A percentile compares a stretch with the other conserved stretches of the same genome.
Evolutionary conservation across 352 stramenopile genomes (phyloP).

Genomic region (Pythium utonaiense): DNA sequence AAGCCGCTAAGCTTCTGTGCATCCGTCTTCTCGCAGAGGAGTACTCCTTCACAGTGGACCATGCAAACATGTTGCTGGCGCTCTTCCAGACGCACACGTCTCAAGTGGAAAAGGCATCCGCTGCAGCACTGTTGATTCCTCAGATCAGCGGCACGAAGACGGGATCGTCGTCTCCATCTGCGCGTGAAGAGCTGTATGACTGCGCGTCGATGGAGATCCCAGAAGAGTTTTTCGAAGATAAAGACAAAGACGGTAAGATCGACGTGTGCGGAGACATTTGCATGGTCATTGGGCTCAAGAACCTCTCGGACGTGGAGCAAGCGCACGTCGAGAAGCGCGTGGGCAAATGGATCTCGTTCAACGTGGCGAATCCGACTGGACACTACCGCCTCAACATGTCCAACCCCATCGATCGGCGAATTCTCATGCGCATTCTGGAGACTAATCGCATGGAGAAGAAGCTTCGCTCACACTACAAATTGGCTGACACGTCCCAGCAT

Average conservation of each 20-base stretch:
- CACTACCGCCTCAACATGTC: slow-evolving; percentile 67
- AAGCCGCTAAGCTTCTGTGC: slow-evolving; percentile 58
- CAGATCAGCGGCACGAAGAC: slow-evolving; percentile 41
- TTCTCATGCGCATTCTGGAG: slow-evolving; percentile 67
- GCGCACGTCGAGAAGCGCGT: slow-evolving; percentile 64
- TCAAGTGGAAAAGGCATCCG: slow-evolving; percentile 65
- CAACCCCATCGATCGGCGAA: slow-evolving; percentile 65
- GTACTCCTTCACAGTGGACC: slow-evolving; percentile 49
- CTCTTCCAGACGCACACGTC: slow-evolving; percentile 62
- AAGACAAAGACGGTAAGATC: slow-evolving; percentile 77
- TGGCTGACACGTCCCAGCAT: slow-evolving; percentile 62
- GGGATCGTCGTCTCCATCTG: slow-evolving; percentile 1
- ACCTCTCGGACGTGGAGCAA: slow-evolving; percentile 66
- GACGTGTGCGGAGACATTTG: slow-evolving; percentile 79
- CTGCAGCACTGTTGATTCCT: slow-evolving; percentile 56
- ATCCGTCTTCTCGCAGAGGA: slow-evolving; percentile 62
- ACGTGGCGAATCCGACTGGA: slow-evolving; percentile 63
- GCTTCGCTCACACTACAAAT: slow-evolving; percentile 48
- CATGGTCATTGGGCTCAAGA: slow-evolving; percentile 63
- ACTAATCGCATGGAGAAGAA: slow-evolving; percentile 56
- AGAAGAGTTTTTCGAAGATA: slow-evolving; percentile 74
- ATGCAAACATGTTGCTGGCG: slow-evolving; percentile 53
- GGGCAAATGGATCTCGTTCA: slow-evolving; percentile 79
- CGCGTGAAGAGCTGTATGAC: slow-evolving; percentile 43
- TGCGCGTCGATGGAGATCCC: slow-evolving; percentile 56